A percentile compares a stretch with the other conserved stretches of the same genome.
These are phyloP conservation scores for Monosporascus sp. DNA, from an alignment of 2,329 filamentous ascomycete genomes.

Conservation along the genomic window DNA sequence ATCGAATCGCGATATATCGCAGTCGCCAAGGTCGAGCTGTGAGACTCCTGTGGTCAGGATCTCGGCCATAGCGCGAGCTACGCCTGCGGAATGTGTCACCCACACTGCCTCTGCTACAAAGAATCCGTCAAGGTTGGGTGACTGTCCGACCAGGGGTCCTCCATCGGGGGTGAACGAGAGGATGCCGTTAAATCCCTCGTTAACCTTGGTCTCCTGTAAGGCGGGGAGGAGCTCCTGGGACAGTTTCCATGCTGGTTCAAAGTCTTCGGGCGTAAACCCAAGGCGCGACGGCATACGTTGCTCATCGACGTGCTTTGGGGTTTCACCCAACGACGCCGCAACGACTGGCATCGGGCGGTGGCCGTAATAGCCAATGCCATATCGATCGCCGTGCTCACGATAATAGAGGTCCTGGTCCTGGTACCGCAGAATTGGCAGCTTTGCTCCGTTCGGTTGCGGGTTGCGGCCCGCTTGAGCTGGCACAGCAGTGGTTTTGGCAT, in stretches of 20 bases:
- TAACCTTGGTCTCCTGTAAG: constrained; percentile 44
- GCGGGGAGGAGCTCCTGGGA: constrained; percentile 49
- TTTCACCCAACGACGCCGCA: constrained; percentile 47
- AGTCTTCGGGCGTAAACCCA: constrained; percentile 54
- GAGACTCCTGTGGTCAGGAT: constrained; percentile 51
- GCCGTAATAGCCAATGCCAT: constrained; percentile 60
- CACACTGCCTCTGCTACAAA: constrained; percentile 61
- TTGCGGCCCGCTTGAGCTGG: constrained; percentile 29
- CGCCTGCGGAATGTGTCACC: constrained; percentile 61
- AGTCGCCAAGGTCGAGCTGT: constrained; percentile 51
- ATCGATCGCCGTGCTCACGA: constrained; percentile 57
- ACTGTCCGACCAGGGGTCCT: constrained; percentile 52
- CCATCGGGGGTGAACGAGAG: constrained; percentile 63
- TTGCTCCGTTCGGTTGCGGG: constrained; percentile 39
- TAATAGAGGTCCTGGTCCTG: constrained; percentile 62
- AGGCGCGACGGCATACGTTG: constrained; percentile 59
- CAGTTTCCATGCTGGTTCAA: constrained; percentile 53
- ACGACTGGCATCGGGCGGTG: constrained; percentile 56
- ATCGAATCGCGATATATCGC: constrained; percentile 56
- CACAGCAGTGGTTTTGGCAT: constrained; percentile 54
- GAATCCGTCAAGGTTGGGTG: constrained; percentile 54
- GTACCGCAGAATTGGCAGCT: constrained; percentile 53
- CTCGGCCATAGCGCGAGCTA: constrained; percentile 55
- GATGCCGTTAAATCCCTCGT: constrained; percentile 59
- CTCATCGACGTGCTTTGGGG: constrained; percentile 48